phyloP scores from a whole-genome alignment of 208 protist genomes.

The Leishmania turanica region DNA sequence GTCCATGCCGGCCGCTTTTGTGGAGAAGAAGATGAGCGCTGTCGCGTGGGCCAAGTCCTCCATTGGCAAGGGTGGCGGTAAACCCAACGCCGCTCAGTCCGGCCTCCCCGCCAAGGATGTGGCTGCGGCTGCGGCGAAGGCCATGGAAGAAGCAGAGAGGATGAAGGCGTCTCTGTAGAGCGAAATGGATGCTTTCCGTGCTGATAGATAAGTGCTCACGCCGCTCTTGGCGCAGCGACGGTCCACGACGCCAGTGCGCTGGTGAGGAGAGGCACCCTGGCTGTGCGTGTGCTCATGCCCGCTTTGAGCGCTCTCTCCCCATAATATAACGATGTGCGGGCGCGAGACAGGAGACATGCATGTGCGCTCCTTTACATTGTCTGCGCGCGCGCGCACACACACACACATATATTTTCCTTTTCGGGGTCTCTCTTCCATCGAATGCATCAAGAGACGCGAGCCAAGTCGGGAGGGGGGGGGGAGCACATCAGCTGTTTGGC shows the following conservation, averaged over 20 bases:
- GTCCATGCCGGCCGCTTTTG: conserved; percentile 59
- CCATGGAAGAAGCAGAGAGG: conserved; percentile 58
- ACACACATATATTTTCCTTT: background rate
- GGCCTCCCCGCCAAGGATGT: conserved; percentile 65
- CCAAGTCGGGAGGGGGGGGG: background rate
- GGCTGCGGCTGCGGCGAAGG: conserved; percentile 51
- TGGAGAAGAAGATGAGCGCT: conserved; percentile 84
- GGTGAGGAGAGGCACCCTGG: background rate
- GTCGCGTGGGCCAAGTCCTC: conserved; percentile 84
- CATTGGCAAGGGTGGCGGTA: conserved; percentile 91
- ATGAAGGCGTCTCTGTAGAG: conserved; percentile 58
- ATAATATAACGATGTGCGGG: background rate
- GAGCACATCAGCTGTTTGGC: background rate
- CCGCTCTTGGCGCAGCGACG: background rate
- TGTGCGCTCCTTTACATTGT: background rate
- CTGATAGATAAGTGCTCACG: background rate
- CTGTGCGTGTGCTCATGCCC: background rate
- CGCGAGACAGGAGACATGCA: background rate
- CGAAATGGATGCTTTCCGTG: background rate
- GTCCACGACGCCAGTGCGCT: background rate
- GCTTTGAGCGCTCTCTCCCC: background rate
- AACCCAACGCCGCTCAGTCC: conserved; percentile 87
- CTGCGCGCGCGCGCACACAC: background rate
- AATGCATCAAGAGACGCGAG: background rate
- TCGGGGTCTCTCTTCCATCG: background rate